Percentiles rank a stretch among this genome's conserved stretches.
Conservation (phyloP, 2,329 filamentous ascomycete genomes). For the Arthrobotrys pseudoclavata region DNA sequence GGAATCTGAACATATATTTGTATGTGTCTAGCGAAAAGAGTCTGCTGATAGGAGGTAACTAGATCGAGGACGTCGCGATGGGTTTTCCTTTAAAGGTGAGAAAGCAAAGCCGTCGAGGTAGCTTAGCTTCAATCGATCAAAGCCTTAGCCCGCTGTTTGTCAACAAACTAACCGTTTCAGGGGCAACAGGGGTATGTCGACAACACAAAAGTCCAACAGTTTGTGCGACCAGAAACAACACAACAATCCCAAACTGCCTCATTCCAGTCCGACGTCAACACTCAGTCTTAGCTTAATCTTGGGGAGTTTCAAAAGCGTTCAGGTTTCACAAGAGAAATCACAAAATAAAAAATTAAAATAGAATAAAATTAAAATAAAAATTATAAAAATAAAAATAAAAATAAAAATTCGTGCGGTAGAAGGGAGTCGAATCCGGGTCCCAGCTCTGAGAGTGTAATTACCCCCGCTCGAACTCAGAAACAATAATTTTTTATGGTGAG, state of each 20-base stretch:
- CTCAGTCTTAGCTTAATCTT: too few species aligned
- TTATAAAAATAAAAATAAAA: too few species aligned
- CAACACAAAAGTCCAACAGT: conserved; percentile 40
- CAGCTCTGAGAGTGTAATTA: too few species aligned
- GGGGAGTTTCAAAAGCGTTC: too few species aligned
- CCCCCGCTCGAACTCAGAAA: too few species aligned
- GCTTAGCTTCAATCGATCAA: conserved; percentile 14
- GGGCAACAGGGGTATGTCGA: conserved; percentile 45
- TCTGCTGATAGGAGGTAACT: neutral
- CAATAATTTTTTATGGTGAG: too few species aligned
- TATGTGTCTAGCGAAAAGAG: neutral
- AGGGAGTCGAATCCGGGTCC: too few species aligned
- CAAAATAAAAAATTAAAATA: too few species aligned
- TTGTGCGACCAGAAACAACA: neutral
- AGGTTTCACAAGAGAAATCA: too few species aligned
- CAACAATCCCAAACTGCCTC: neutral
- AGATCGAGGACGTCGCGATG: conserved; percentile 7
- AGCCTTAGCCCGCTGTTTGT: conserved; percentile 41
- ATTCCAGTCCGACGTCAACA: too few species aligned
- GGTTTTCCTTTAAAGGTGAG: neutral
- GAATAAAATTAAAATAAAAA: too few species aligned
- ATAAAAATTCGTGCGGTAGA: too few species aligned
- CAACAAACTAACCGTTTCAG: conserved; percentile 58
- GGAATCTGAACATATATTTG: neutral
- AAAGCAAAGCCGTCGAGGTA: conserved; percentile 27